phyloP scores from a whole-genome alignment of 495 filamentous ascomycete genomes.

The Hypoxylon subgilvum region DNA sequence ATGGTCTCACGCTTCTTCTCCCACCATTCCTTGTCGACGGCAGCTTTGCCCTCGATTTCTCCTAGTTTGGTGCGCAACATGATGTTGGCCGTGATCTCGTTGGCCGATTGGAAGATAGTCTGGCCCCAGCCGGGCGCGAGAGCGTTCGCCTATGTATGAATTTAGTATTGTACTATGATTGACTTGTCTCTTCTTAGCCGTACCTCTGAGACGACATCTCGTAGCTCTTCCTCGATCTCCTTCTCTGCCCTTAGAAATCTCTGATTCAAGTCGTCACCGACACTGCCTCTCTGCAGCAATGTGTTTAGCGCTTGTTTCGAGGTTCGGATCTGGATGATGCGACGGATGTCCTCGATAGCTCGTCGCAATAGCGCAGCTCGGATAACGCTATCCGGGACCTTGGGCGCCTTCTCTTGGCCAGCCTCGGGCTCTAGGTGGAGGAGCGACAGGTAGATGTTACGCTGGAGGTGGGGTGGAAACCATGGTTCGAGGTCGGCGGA shows the following conservation, averaged over 20 bases:
- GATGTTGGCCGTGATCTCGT: constrained; percentile 80
- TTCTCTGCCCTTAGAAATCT: constrained; percentile 88
- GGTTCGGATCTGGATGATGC: constrained; percentile 81
- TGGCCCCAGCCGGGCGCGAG: constrained; percentile 87
- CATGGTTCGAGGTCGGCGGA: constrained; percentile 84
- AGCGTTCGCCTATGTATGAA: constrained; percentile 72
- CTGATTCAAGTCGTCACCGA: constrained; percentile 97
- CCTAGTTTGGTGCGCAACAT: constrained; percentile 75
- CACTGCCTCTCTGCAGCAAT: constrained; percentile 84
- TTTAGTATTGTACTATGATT: constrained; percentile 7
- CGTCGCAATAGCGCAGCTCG: constrained; percentile 89
- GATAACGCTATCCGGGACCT: constrained; percentile 82
- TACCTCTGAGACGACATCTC: constrained; percentile 93
- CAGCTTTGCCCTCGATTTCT: constrained; percentile 72
- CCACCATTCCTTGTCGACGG: constrained; percentile 87
- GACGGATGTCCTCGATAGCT: constrained; percentile 87
- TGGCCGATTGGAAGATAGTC: constrained; percentile 91
- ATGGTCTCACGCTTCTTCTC: constrained; percentile 75
- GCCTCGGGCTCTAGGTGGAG: constrained; percentile 79
- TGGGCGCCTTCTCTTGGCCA: constrained; percentile 70
- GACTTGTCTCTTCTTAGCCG: not conserved
- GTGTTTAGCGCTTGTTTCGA: constrained; percentile 84
- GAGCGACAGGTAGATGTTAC: constrained; percentile 92
- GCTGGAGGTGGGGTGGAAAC: constrained; percentile 87
- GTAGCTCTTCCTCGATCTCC: constrained; percentile 94